A percentile compares a stretch with the other conserved stretches of the same genome.
These are phyloP conservation scores for Lonicera japonica DNA, from an alignment of 129 eudicot genomes.

Conservation along the genomic window DNA sequence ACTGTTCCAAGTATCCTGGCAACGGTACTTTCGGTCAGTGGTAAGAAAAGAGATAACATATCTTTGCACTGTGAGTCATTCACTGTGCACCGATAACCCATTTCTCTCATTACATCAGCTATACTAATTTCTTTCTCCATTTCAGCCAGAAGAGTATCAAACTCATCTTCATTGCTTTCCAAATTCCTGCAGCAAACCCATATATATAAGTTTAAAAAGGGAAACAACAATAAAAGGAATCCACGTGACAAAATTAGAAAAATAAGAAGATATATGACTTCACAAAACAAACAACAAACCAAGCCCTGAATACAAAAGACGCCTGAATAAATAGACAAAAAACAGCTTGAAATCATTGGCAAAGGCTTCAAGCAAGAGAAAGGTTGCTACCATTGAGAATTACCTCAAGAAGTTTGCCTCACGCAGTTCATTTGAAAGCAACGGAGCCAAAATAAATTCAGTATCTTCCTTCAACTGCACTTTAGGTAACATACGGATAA, in stretches of 20 bases:
- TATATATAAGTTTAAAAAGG: too few species aligned
- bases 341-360: not conserved
- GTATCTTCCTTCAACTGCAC: conserved; percentile 48
- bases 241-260: too few species aligned
- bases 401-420: conserved; percentile 63
- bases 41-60: conserved; percentile 66
- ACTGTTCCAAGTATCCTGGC: conserved; percentile 66
- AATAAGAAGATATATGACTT: too few species aligned
- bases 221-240: too few species aligned
- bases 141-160: conserved; percentile 78
- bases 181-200: conserved; percentile 36
- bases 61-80: conserved; percentile 67
- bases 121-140: conserved; percentile 75
- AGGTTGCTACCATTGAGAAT: not conserved
- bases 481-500: conserved; percentile 63
- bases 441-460: conserved; percentile 59
- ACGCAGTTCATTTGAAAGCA: conserved; percentile 58
- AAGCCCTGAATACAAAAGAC: too few species aligned
- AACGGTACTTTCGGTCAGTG: conserved; percentile 56
- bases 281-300: not conserved
- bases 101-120: conserved; percentile 66
- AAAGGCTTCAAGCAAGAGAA: not conserved
- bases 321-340: too few species aligned
- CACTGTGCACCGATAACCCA: conserved; percentile 74
- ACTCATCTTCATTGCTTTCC: conserved; percentile 55